Evolutionary conservation across 768 basidiomycete genomes (phyloP).

Genomic region (Fomitopsis pulvina): DNA sequence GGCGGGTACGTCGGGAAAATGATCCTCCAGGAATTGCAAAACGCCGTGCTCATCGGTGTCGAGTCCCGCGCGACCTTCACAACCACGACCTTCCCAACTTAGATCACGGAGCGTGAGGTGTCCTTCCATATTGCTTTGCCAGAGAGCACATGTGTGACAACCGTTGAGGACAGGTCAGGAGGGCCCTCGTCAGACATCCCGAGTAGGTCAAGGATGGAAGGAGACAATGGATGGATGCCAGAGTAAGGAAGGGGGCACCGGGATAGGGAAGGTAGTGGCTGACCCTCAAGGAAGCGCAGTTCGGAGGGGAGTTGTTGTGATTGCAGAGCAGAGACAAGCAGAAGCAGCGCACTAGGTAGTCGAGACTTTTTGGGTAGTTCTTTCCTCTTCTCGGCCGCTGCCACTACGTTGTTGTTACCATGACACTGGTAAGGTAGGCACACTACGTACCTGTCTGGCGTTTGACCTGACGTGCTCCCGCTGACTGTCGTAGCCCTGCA

Average conservation of each 20-base stretch:
- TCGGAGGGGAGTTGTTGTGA: neutral
- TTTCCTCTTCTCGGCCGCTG: neutral
- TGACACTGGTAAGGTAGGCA: neutral
- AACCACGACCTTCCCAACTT: conserved; percentile 6
- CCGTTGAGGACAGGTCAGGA: neutral
- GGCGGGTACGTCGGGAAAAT: neutral
- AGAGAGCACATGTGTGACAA: conserved; percentile 1
- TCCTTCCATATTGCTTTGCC: conserved; percentile 4
- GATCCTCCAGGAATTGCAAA: conserved; percentile 8
- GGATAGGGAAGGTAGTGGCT: neutral
- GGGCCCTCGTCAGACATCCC: neutral
- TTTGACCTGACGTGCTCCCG: neutral
- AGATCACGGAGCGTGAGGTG: conserved; percentile 8
- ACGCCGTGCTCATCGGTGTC: conserved; percentile 10
- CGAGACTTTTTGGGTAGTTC: neutral
- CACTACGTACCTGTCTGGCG: neutral
- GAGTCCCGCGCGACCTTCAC: conserved; percentile 8
- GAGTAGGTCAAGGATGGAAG: neutral
- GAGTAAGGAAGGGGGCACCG: neutral
- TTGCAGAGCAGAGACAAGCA: too few species aligned
- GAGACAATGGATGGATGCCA: neutral
- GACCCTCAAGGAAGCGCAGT: neutral
- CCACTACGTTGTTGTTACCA: neutral
- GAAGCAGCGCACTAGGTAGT: too few species aligned
- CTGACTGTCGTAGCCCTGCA: neutral